Evolutionary conservation across 2,329 filamentous ascomycete species (phyloP), one percentile per base, ranked within the genome.

Genomic region (Aphanocladium album): DNA sequence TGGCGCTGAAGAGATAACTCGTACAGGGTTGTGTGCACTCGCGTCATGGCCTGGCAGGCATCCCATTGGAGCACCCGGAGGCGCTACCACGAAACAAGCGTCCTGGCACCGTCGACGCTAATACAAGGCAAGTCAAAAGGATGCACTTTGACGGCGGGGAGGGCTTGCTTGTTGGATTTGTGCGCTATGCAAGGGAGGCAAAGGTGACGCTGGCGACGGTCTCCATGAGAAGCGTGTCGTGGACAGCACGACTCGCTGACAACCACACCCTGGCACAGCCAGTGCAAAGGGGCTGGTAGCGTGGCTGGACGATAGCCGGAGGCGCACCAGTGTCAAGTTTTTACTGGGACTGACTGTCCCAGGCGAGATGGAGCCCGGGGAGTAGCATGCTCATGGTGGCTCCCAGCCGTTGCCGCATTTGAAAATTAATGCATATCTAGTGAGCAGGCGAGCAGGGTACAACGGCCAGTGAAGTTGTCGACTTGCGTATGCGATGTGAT

Each of bases 401-500:
- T 43, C 56, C 56, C 56, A 59, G 56, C 37, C 33, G 43, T 59
- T 59, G 19, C 56, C 56, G 46, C 23, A 51, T 59, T 59, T 17
- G 56, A 52, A 45, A 59, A 45, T 52, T 16, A 17, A 51, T 59
- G 47, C 56, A 45, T 52, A 46, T 52, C 16, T 27, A 57, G 41
- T 50, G 43, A 47, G 27, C 53, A 57, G 17, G 46, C 3, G 8
- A 16, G 9, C 54, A 17, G 17, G 33, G 45, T 19, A 9, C 35
- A 12, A 17, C 37, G 23, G 16, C 56, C 47, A 43, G n/a, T 59
- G 37, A 51, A n/a, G 27, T 43, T 45, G 27, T 19, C n/a, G 37
- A n/a, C 21, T 37, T 17, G 25, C 35, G 23, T 2, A 5, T 39
- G 43, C n/a, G 25, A 21, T 27, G 19, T 47, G 39, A 17, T 53